Percentiles rank a stretch among this genome's conserved stretches.
phyloP scores from a whole-genome alignment of 1,284 basidiomycete genomes.

The Omphalotus olearius region DNA sequence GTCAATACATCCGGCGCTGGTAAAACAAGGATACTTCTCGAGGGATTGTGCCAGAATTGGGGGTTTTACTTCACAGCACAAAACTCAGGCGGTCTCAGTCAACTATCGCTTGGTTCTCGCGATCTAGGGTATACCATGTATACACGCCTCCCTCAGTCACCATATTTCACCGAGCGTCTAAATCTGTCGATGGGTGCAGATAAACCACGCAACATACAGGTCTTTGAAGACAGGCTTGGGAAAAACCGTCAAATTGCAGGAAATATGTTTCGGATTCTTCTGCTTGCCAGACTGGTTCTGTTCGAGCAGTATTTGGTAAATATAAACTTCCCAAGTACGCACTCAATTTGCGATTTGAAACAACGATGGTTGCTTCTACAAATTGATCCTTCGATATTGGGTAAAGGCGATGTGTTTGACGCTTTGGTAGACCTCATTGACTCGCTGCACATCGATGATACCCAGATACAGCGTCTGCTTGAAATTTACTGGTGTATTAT shows the following conservation, averaged over 20 bases:
- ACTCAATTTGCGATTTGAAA: slow-evolving; percentile 1
- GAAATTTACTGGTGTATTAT: not conserved
- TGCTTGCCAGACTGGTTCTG: slow-evolving; percentile 7
- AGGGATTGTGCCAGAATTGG: slow-evolving; percentile 12
- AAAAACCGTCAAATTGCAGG: not conserved
- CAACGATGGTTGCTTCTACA: slow-evolving; percentile 8
- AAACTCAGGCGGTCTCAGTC: not conserved
- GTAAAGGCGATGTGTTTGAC: not conserved
- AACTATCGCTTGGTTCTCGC: not conserved
- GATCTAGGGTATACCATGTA: not conserved
- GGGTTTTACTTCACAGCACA: slow-evolving; percentile 14
- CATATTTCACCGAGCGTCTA: not conserved
- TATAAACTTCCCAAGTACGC: not conserved
- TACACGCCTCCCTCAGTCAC: not conserved
- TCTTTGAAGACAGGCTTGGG: not conserved
- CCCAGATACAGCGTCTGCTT: no score
- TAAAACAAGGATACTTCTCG: slow-evolving; percentile 6
- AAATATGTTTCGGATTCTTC: not conserved
- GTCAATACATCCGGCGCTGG: slow-evolving; percentile 12
- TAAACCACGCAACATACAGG: no score
- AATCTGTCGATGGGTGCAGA: not conserved
- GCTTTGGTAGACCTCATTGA: not conserved
- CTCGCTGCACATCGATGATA: not conserved
- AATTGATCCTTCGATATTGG: not conserved
- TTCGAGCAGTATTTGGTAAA: slow-evolving; percentile 1